Percentiles rank a stretch among this genome's conserved stretches.
These are phyloP conservation scores for Rhizopus arrhizus DNA, from an alignment of 371 early-diverging fungal species.

Conservation along the genomic window DNA sequence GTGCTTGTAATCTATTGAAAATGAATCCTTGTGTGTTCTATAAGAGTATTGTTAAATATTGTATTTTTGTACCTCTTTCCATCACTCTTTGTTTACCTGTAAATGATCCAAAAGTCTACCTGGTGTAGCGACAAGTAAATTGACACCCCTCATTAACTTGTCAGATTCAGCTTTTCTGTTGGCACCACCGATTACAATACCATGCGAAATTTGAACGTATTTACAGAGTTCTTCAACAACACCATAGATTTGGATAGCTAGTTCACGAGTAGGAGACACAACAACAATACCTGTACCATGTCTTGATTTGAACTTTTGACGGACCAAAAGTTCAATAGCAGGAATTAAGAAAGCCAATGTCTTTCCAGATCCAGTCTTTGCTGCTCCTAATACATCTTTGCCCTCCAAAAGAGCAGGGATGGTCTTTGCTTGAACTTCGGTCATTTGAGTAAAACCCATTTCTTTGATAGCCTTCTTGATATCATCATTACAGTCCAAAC, in stretches of 20 bases:
- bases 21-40: slow-evolving; percentile 90
- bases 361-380: slow-evolving; percentile 99
- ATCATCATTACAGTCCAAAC: slow-evolving; percentile 67
- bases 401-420: slow-evolving; percentile 96
- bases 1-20: slow-evolving; percentile 85
- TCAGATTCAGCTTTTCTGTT: slow-evolving; percentile 96
- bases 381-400: slow-evolving; percentile 97
- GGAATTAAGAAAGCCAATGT: slow-evolving; percentile 98
- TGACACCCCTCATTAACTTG: slow-evolving; percentile 91
- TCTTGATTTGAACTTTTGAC: slow-evolving; percentile 89
- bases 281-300: slow-evolving; percentile 97
- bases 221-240: slow-evolving; percentile 93
- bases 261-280: slow-evolving; percentile 99
- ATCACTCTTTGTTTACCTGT: slow-evolving; percentile 45
- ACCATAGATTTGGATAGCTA: slow-evolving; percentile 98
- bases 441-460: slow-evolving; percentile 95
- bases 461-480: slow-evolving; percentile 86
- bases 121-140: slow-evolving; percentile 95
- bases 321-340: slow-evolving; percentile 87
- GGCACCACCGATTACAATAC: slow-evolving; percentile 97
- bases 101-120: slow-evolving; percentile 97
- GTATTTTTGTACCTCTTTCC: background rate
- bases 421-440: slow-evolving; percentile 96
- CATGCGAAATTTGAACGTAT: slow-evolving; percentile 89
- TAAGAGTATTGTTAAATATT: background rate